Percentiles rank a stretch among this genome's conserved stretches.
phyloP scores from a whole-genome alignment of 176 grass and related monocot genomes.

The Musa schizocarpa region DNA sequence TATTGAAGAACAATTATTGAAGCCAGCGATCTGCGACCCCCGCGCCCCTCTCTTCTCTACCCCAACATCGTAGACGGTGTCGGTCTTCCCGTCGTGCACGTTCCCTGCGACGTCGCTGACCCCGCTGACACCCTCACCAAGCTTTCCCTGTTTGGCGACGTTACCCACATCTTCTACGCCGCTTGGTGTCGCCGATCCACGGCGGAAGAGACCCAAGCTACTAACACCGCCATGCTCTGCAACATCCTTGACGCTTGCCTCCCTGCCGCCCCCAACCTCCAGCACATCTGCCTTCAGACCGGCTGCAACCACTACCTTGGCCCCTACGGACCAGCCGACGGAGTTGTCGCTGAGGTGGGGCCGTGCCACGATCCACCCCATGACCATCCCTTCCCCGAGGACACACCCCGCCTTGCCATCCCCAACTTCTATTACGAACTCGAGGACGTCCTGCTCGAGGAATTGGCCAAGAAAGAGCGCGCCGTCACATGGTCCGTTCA shows the following conservation, averaged over 20 bases:
- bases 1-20: too few species aligned
- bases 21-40: too few species aligned
- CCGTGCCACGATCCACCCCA: slow-evolving; percentile 21
- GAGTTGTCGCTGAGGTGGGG: not conserved
- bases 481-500: slow-evolving; percentile 51
- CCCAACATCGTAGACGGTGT: not conserved
- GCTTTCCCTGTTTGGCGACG: slow-evolving; percentile 35
- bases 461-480: slow-evolving; percentile 29
- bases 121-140: slow-evolving; percentile 25
- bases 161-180: slow-evolving; percentile 61
- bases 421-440: slow-evolving; percentile 59
- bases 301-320: slow-evolving; percentile 60
- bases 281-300: slow-evolving; percentile 69
- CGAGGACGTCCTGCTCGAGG: slow-evolving; percentile 44
- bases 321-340: slow-evolving; percentile 27
- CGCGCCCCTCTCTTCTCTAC: slow-evolving; percentile 28
- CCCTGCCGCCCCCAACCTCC: slow-evolving; percentile 32
- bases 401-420: slow-evolving; percentile 29
- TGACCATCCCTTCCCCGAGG: slow-evolving; percentile 52
- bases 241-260: slow-evolving; percentile 54
- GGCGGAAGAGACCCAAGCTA: slow-evolving; percentile 25
- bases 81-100: slow-evolving; percentile 25
- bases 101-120: slow-evolving; percentile 50
- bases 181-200: slow-evolving; percentile 28
- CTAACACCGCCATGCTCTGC: slow-evolving; percentile 48